Evolutionary conservation across 768 basidiomycete species (phyloP), one percentile per base, ranked within the genome.

Genomic region (Fomitopsis pulvina): DNA sequence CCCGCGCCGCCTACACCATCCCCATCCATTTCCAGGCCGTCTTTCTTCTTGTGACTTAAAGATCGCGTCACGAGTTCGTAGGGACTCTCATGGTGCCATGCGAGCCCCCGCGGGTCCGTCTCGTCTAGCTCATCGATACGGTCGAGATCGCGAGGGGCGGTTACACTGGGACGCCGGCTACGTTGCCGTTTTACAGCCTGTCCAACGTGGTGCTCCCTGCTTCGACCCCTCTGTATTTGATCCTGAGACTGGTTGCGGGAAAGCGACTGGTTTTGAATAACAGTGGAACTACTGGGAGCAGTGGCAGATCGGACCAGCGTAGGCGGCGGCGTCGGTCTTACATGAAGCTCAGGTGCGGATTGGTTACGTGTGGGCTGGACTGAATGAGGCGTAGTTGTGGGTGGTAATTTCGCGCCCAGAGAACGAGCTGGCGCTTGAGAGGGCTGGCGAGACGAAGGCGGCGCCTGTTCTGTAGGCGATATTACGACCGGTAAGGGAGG

Each of bases 51-150:
- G 6, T 46, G 27, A 49, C 30, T 53, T 34, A 45, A 45, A 21
- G 9, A 9, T 12, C 51, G 7, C 41, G 51, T 38, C 3, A 38
- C 38, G 21, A 29, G 18, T 40, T 90, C 85, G 58, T 89, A 91
- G n/a, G 85, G 86, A 0, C 86, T 82, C 27, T 70, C 71, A 57
- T 89, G 85, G 60, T 89, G 87, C 53, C 83, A 66, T 16, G 71
- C 64, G 7, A 73, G 52, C 3, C 87, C 87, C 51, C 81, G 71
- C 1, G 87, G 85, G 63, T 81, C 84, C 5, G 79, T 78, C 61
- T 87, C 85, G 62, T 90, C 88, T 28, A 90, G 66, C 63, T 87
- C 84, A 60, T 91, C 87, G 53, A 91, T 83, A 26, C 74, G 73
- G 67, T 89, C 87, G 45, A 89, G 71, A 30, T 67, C 60, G 52